Base-by-base conservation (phyloP, 2,329 filamentous ascomycete genomes). In the Macrophomina pseudophaseolina region DNA sequence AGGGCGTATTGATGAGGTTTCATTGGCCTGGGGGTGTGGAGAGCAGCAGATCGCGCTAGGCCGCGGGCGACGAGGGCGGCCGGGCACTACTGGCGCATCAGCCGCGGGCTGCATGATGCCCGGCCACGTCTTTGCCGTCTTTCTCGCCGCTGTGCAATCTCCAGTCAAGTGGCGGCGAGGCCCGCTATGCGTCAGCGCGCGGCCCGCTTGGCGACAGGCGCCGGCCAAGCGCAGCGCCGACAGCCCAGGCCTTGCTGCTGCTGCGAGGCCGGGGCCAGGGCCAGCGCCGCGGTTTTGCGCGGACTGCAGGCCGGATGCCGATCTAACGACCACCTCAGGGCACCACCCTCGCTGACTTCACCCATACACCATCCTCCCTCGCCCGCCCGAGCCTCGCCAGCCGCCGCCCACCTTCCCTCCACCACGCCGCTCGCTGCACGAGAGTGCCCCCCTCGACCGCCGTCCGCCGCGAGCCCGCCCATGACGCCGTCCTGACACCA, bases 291-390 rank as follows among this genome's bases (percentile, higher is more conserved):
- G 58, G 30, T 46, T 62, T 62, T 62, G 58, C 30, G 58, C 58
- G 58, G 58, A 62, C 58, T 62, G 44, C 38, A 62, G 58, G 42
- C 58, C 58, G 58, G 58, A 48, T 62, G 58, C 58, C 58, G 58
- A 62, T 62, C 58, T 28, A 59, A 62, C 58, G 58, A 38, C 42
- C 58, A 49, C 58, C 58, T 62, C 58, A 62, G 58, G 58, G 58
- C 58, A 62, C 58, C 58, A 62, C 58, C 56, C 56, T 62, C 58
- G 58, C 58, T 62, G 58, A 49, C 58, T 49, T 62, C 58, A 62
- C 42, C 42, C 38, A 12, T 23, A 38, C 54, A 30, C 18, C 35
- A 42, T 33, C 49, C 48, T 18, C 23, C 44, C 48, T 49, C 59
- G 44, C 33, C 48, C 48, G 23, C 46, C 28, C 49, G 16, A 30